Percentiles rank a stretch among this genome's conserved stretches.
phyloP scores from a whole-genome alignment of 495 filamentous ascomycete genomes.

The Trichoderma orchidacearum region DNA sequence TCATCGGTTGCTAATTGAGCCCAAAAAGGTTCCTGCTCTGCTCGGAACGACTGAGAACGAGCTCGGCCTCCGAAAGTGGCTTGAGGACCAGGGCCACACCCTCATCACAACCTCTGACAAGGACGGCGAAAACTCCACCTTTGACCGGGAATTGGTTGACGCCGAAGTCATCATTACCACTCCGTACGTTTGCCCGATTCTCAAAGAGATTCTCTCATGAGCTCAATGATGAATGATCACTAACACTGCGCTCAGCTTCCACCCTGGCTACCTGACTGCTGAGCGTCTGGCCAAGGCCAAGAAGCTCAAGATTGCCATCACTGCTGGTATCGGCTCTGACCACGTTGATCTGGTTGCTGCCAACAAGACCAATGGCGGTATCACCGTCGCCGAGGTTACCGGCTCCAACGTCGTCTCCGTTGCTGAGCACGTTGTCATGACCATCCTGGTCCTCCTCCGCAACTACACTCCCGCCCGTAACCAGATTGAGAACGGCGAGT shows the following conservation, averaged over 20 bases:
- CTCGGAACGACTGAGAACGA: constrained; percentile 97
- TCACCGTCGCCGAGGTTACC: constrained; percentile 95
- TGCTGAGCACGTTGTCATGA: constrained; percentile 96
- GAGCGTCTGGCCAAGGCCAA: constrained; percentile 96
- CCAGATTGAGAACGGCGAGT: constrained; percentile 74
- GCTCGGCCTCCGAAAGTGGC: constrained; percentile 89
- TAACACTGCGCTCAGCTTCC: constrained; percentile 50
- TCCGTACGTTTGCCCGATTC: constrained; percentile 47
- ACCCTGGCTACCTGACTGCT: constrained; percentile 93
- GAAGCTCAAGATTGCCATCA: constrained; percentile 95
- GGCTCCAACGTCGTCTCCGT: constrained; percentile 87
- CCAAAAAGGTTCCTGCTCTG: constrained; percentile 58
- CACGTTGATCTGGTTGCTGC: constrained; percentile 94
- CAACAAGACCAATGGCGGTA: constrained; percentile 95
- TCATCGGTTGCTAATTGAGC: neutral
- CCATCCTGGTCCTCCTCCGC: constrained; percentile 87
- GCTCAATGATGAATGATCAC: too few relatives aligned
- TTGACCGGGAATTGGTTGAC: constrained; percentile 91
- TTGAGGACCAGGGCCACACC: constrained; percentile 90
- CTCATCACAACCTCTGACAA: constrained; percentile 96
- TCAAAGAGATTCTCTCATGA: too few relatives aligned
- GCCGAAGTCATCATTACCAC: constrained; percentile 99
- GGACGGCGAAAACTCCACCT: constrained; percentile 78
- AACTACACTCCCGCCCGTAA: constrained; percentile 98
- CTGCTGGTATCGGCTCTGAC: constrained; percentile 94